Percentiles rank a stretch among this genome's conserved stretches.
phyloP scores from a whole-genome alignment of 169 alveolate genomes.

The Besnoitia besnoiti region DNA sequence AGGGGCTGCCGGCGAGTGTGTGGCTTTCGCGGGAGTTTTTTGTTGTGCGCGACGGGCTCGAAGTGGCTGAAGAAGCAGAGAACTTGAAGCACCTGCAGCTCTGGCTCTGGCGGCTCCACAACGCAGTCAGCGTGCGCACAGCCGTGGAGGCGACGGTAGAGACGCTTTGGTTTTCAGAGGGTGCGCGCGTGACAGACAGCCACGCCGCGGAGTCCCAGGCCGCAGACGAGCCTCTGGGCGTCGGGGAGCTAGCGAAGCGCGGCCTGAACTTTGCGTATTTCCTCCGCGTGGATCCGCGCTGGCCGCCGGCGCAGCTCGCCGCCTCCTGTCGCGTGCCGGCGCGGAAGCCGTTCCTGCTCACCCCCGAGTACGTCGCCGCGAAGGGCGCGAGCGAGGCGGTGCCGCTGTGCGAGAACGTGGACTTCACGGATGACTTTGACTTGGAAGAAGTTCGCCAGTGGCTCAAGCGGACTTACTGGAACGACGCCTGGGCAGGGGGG shows the following conservation, averaged over 20 bases:
- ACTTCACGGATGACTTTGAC: conserved; percentile 1
- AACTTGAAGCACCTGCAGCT: conserved; percentile 29
- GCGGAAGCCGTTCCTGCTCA: neutral
- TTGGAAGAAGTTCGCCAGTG: neutral
- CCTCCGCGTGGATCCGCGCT: conserved; percentile 12
- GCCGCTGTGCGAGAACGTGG: neutral
- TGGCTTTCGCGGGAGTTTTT: neutral
- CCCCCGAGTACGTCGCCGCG: neutral
- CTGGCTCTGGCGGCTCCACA: conserved; percentile 70
- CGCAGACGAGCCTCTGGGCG: neutral
- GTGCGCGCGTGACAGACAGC: neutral
- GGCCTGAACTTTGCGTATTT: neutral
- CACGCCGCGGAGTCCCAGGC: neutral
- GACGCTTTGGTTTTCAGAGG: neutral
- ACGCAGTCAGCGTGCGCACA: conserved; percentile 63
- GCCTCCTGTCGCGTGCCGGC: neutral
- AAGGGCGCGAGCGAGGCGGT: neutral
- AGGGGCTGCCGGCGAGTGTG: neutral
- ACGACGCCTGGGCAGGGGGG: neutral
- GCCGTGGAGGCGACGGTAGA: conserved; percentile 60
- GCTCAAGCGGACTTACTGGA: conserved; percentile 10
- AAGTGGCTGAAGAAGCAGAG: neutral
- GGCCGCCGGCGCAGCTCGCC: neutral
- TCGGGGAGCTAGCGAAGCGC: neutral
- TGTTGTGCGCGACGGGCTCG: neutral